Evolutionary conservation across 148 eudicot genomes (phyloP).

Genomic region (Euryodendron excelsum): DNA sequence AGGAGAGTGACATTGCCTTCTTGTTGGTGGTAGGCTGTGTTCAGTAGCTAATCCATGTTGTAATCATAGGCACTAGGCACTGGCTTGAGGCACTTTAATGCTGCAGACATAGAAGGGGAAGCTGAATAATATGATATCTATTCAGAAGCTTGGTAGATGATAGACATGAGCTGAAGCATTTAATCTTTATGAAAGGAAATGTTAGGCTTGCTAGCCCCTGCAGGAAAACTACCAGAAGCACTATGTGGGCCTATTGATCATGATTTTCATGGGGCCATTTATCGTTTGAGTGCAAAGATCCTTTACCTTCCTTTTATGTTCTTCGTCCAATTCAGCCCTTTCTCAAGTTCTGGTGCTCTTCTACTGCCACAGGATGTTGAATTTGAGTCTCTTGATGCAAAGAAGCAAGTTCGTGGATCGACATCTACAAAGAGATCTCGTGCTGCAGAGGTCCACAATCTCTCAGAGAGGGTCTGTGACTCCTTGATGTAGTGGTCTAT

Average conservation of each 20-base stretch:
- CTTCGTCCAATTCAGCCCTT: not conserved
- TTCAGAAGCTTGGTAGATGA: not conserved
- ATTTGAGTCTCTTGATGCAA: constrained; percentile 48
- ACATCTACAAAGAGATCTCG: constrained; percentile 72
- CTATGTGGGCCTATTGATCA: not conserved
- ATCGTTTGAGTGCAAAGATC: not conserved
- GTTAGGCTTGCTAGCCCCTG: not conserved
- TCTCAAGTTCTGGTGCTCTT: constrained; percentile 1
- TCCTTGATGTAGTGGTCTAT: not conserved
- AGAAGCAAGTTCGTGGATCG: constrained; percentile 51
- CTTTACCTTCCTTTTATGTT: too few species aligned
- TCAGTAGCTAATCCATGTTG: too few species aligned
- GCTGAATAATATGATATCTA: not conserved
- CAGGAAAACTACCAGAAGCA: not conserved
- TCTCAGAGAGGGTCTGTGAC: constrained; percentile 71
- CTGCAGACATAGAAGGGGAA: too few species aligned
- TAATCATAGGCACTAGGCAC: too few species aligned
- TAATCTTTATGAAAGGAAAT: not conserved
- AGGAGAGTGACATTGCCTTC: too few species aligned
- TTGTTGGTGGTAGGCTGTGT: too few species aligned
- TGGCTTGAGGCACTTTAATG: too few species aligned
- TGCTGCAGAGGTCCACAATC: constrained; percentile 94
- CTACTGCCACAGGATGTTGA: constrained; percentile 47
- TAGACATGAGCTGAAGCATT: not conserved
- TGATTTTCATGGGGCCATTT: not conserved